Percentiles rank a stretch among this genome's conserved stretches.
Conservation (phyloP, 2,329 filamentous ascomycete species). For the Fusarium tanahbumbuense region DNA sequence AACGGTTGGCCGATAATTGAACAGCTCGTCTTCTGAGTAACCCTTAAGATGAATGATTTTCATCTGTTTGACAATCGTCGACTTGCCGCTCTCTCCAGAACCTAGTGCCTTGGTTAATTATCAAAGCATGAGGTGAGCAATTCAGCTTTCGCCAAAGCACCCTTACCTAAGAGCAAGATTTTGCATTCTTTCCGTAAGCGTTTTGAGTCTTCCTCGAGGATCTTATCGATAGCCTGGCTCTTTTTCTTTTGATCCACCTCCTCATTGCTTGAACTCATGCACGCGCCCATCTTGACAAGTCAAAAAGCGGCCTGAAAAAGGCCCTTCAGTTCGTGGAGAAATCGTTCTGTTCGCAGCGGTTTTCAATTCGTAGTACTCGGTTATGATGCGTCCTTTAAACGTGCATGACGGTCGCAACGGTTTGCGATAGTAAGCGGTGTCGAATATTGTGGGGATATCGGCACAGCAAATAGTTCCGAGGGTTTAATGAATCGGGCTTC, state of each 20-base stretch:
- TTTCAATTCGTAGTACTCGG: slow-evolving; percentile 30
- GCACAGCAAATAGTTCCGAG: not conserved
- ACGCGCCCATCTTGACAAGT: slow-evolving; percentile 80
- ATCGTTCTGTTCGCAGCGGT: slow-evolving; percentile 11
- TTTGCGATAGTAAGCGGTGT: slow-evolving; percentile 29
- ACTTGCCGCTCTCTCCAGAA: slow-evolving; percentile 98
- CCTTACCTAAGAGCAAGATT: slow-evolving; percentile 89
- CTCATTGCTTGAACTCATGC: slow-evolving; percentile 89
- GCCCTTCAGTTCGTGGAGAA: slow-evolving; percentile 22
- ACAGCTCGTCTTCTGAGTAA: slow-evolving; percentile 92
- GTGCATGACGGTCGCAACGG: slow-evolving; percentile 42
- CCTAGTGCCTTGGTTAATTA: slow-evolving; percentile 65
- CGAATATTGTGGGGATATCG: slow-evolving; percentile 16
- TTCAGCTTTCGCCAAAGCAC: slow-evolving; percentile 19
- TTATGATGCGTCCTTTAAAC: slow-evolving; percentile 37
- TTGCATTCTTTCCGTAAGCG: slow-evolving; percentile 97
- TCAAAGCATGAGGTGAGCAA: not conserved
- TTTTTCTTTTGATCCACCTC: slow-evolving; percentile 94
- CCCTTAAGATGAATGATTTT: slow-evolving; percentile 99
- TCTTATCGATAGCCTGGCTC: slow-evolving; percentile 94
- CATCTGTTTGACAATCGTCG: slow-evolving; percentile 99
- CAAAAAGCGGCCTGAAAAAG: slow-evolving; percentile 30
- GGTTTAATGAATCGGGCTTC: slow-evolving; percentile 1
- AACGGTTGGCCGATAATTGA: slow-evolving; percentile 93
- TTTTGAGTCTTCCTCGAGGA: slow-evolving; percentile 93